A percentile compares a stretch with the other conserved stretches of the same genome.
Conservation (phyloP, 345 rosid species). For the Brassica rapa region DNA sequence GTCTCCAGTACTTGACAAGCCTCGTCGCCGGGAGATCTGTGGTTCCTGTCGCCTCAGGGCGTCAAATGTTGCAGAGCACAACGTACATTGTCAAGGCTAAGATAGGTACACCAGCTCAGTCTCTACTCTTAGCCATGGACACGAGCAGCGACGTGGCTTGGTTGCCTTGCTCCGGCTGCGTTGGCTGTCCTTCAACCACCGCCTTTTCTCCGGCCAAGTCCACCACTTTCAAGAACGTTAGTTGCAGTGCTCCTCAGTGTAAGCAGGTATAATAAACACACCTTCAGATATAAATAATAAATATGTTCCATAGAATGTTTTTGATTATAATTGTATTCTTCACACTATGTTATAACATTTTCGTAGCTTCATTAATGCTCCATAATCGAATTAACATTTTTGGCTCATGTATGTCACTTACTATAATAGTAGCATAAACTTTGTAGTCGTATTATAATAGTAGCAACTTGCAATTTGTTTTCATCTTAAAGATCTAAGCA, state of each 20-base stretch:
- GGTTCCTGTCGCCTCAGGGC: conserved; percentile 87
- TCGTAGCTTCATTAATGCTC: conserved; percentile 18
- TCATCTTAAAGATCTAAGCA: conserved; percentile 14
- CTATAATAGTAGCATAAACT: neutral
- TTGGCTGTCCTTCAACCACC: conserved; percentile 66
- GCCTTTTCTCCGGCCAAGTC: conserved; percentile 53
- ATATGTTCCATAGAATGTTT: conserved; percentile 36
- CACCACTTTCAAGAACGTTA: conserved; percentile 60
- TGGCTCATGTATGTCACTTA: neutral
- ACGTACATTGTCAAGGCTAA: conserved; percentile 73
- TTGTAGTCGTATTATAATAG: conserved; percentile 13
- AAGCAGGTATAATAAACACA: conserved; percentile 53
- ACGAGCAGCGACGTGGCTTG: conserved; percentile 87
- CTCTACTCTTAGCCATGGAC: conserved; percentile 81
- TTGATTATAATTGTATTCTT: neutral
- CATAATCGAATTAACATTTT: neutral
- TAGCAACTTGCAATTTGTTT: conserved; percentile 22
- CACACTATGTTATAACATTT: neutral
- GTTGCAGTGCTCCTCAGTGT: conserved; percentile 71
- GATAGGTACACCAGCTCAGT: conserved; percentile 83
- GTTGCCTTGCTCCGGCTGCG: conserved; percentile 81
- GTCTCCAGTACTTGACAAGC: conserved; percentile 66
- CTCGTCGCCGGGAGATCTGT: conserved; percentile 67
- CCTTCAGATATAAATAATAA: conserved; percentile 17
- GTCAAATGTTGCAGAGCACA: conserved; percentile 77